Base-by-base conservation (phyloP, 306 rosid species). In the Hippophae gyantsensis region DNA sequence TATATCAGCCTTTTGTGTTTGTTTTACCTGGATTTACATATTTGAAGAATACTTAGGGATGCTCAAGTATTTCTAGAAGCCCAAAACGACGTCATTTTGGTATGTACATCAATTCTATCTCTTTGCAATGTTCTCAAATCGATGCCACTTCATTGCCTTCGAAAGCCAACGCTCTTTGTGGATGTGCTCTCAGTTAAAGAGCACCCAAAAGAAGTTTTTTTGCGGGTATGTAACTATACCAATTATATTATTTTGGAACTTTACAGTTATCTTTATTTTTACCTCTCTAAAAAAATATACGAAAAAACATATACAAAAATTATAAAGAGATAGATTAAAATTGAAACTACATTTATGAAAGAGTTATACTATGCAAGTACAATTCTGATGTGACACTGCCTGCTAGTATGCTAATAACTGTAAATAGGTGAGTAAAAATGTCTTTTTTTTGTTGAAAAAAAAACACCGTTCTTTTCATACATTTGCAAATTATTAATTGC, bases 121-220 rank as follows among this genome's bases (percentile, higher is more conserved):
- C 65, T 78, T 0, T 52, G 73, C 0, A 66, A 80, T 53, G 84
- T 86, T 73, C 49, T 86, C 32, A 58, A 58, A 8, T 80, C 86
- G 14, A 53, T 82, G 81, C 94, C 84, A 9, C 57, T 86, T 26
- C 23, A 54, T 26, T 66, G 73, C 42, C 76, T 82, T 38, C 61
- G 70, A 60, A 62, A 69, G 40, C 79, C 76, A 8, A 65, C 73
- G 8, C 81, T 86, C 7, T 76, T 86, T 42, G 89, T 64, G 4
- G 94, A 86, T 50, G 94, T 86, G 7, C 84, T 82, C 52, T 86
- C 94, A 0, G 94, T 86, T 7, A 86, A 86, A 76, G 89, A 86
- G 67, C 77, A 68, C 42, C 94, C 94, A 1, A 75, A 63, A 71
- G 43, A 80, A 8, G 68, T 76, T 66, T 74, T 86, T 11, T 56